Base-by-base conservation (phyloP, 1,139 yeast genomes). In the Lodderomyces metapsilosis region DNA sequence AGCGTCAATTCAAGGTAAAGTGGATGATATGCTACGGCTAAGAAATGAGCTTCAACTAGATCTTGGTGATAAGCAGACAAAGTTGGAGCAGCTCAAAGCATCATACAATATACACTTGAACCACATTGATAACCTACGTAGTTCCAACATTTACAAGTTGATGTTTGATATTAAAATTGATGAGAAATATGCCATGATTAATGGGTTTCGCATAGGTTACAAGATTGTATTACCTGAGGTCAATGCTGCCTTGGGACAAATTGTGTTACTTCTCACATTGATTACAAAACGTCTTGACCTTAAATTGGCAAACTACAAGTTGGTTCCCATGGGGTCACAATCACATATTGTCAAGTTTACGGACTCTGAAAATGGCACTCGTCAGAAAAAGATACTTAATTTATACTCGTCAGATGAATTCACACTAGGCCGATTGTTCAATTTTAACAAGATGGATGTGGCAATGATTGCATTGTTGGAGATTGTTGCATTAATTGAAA, bases 241-340 rank as follows among this genome's bases (percentile, higher is more conserved):
- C 33, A 92, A 91, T 57, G 94, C 95, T 1, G 98, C 96, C 0
- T 66, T 92, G 59, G 98, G 98, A 0, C 96, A 91, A 53, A 68
- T 91, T 2, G 76, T 88, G 3, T 61, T 89, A 15, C 62, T 91
- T 17, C 59, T 91, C 33, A 74, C 83, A 0, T 87, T 94, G 4
- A 71, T 91, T 4, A 64, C 78, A 3, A 71, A 77, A 21, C 68
- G 84, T 43, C 68, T 89, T 31, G 70, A 78, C 13, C 61, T 86
- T 22, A 70, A 72, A 31, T 58, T 88, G 6, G 64, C 66, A 0
- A 78, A 79, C 5, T 91, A 86, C 58, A 78, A 76, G 46, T 61
- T 91, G 17, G 76, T 82, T 17, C 96, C 98, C 0, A 68, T 87
- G 74, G 98, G 97, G 0, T 85, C 96, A 1, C 83, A 80, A 48